Evolutionary conservation across 305 asterid species (phyloP), one percentile per base, ranked within the genome.

Genomic region (Fraxinus greggii): DNA sequence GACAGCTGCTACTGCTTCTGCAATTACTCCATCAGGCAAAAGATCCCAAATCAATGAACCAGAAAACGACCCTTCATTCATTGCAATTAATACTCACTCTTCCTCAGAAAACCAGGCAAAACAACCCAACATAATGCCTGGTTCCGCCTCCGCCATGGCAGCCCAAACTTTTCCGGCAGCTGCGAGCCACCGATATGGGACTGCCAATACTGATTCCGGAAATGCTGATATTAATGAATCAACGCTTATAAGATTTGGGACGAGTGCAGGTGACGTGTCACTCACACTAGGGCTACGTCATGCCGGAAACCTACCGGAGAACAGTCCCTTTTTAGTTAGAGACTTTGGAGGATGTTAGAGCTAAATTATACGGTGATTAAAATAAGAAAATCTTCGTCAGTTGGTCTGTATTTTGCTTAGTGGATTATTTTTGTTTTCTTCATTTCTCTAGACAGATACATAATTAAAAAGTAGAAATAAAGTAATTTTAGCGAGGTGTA

Each of bases 241-340:
- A 3, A 88, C 93, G 74, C 72, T 96, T 13, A 90, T 96, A 38
- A 87, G 98, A 86, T 93, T 93, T 15, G 99, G 99, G 82, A 65
- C 97, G 38, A 89, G 74, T 17, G 45, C 96, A 31, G 98, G 99
- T 13, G 99, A 96, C 33, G 98, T 96, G 36, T 96, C 99, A 21
- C 95, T 96, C 15, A 96, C 99, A 1, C 85, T 96, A 86, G 99
- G 99, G 90, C 88, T 96, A 59, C 98, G 96, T 48, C 99, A 96
- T 82, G 93, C 97, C 83, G 99, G 98, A 23, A 94, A 94, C 85
- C 12, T 91, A 86, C 97, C 98, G 85, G 99, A 94, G 87, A 93
- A 93, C 80, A 90, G 87, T 76, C 90, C 86, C 32, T 93, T 93
- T 90, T 88, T 93, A 29, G 90, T 91, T 79, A 90, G 97, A 75